A percentile compares a stretch with the other conserved stretches of the same genome.
These are phyloP conservation scores for Penicillium sp. DNA, from an alignment of 2,329 filamentous ascomycete genomes.

Conservation along the genomic window DNA sequence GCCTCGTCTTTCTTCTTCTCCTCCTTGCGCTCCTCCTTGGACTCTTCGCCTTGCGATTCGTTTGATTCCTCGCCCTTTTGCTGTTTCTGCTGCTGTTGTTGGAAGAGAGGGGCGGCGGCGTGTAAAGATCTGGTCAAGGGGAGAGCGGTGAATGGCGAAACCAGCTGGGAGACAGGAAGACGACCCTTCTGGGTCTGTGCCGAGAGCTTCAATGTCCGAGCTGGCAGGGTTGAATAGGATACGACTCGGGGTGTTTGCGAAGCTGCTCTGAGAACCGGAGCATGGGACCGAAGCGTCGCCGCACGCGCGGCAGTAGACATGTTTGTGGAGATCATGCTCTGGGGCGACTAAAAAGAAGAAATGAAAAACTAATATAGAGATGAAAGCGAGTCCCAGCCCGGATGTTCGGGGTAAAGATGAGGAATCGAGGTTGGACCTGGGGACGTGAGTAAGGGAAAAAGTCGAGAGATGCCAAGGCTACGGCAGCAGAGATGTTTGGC, in stretches of 20 bases:
- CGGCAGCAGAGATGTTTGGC: conserved; percentile 1
- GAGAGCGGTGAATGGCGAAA: conserved; percentile 34
- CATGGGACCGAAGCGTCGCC: conserved; percentile 34
- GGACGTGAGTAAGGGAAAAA: conserved; percentile 32
- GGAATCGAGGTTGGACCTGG: conserved; percentile 25
- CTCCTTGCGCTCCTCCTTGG: conserved; percentile 43
- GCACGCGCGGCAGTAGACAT: conserved; percentile 36
- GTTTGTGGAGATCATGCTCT: conserved; percentile 40
- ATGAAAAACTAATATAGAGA: conserved; percentile 2
- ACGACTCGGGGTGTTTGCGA: conserved; percentile 33
- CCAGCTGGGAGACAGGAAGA: conserved; percentile 32
- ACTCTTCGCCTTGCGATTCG: conserved; percentile 42
- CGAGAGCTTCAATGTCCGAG: conserved; percentile 28
- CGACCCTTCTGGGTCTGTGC: conserved; percentile 25
- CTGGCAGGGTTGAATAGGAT: conserved; percentile 34
- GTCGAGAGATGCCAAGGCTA: conserved; percentile 36
- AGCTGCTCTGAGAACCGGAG: conserved; percentile 30
- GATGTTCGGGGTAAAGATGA: conserved; percentile 21
- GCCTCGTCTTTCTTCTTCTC: conserved; percentile 59
- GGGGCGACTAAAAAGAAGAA: background rate
- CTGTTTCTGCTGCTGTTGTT: conserved; percentile 32
- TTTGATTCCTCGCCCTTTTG: conserved; percentile 37
- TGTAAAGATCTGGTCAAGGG: conserved; percentile 38
- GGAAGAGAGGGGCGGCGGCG: conserved; percentile 29
- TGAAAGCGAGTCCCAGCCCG: conserved; percentile 19